phyloP scores from a whole-genome alignment of 73 alveolate genomes.

The Tetrahymena borealis region DNA sequence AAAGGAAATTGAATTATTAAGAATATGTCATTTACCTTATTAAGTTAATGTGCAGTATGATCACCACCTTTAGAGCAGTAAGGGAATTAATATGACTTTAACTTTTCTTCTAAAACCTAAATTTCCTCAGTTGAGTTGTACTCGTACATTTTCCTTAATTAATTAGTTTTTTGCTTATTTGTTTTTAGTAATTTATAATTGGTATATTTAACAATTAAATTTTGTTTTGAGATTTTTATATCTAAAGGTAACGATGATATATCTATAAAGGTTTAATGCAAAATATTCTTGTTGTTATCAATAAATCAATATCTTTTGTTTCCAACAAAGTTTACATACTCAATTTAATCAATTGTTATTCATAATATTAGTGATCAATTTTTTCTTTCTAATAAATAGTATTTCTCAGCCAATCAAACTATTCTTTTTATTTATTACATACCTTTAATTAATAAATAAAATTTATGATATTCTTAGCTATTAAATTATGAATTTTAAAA shows the following conservation, averaged over 20 bases:
- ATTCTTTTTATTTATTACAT: not conserved
- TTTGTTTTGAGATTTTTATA: no score
- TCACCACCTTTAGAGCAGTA: conserved; percentile 1
- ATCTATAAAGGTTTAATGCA: no score
- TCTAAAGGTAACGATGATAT: no score
- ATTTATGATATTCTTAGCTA: not conserved
- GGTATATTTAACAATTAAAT: no score
- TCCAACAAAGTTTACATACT: no score
- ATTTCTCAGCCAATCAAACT: not conserved
- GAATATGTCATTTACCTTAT: not conserved
- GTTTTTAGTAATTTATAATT: no score
- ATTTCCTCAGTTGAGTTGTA: not conserved
- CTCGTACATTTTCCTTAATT: not conserved
- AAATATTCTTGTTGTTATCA: no score
- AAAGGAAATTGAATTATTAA: no score
- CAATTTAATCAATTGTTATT: no score
- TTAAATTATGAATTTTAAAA: not conserved
- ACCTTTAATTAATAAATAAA: not conserved
- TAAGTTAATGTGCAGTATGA: not conserved
- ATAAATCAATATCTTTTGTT: no score
- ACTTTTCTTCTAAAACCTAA: not conserved
- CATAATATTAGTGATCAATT: no score
- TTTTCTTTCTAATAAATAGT: no score
- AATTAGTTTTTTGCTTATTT: not conserved
- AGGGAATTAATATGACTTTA: not conserved